Evolutionary conservation across 257 asterid species (phyloP), one percentile per base, ranked within the genome.

Genomic region (Nyctanthes arbortristis): DNA sequence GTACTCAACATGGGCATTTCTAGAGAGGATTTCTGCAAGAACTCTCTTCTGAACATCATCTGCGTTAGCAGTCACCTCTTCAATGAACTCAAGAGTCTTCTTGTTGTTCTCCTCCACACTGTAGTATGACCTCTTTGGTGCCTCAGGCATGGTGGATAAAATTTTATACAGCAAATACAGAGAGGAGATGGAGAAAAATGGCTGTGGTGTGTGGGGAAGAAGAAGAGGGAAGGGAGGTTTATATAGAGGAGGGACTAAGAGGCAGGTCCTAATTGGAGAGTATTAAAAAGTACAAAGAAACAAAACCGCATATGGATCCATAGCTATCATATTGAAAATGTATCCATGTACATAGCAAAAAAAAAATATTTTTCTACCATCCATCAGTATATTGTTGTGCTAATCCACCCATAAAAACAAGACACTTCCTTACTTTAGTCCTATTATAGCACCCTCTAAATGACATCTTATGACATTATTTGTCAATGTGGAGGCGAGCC

Each of bases 11-110:
- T n/a, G n/a, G n/a, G n/a, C n/a, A n/a, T n/a, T n/a, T n/a, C n/a
- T n/a, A n/a, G n/a, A n/a, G n/a, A n/a, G n/a, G n/a, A n/a, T n/a
- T n/a, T n/a, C n/a, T n/a, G n/a, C n/a, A n/a, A n/a, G n/a, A n/a
- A n/a, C n/a, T n/a, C n/a, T n/a, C n/a, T n/a, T n/a, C n/a, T n/a
- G n/a, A 16, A 78, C 54, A 37, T 68, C 63, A 24, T 78, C 73
- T 7, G 76, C 74, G 13, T 67, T 73, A n/a, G 25, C 25, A 0
- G 79, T 73, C 16, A 73, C 63, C 2, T 78, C 77, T 55, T 78
- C 82, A 33, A 74, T 78, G 68, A 73, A 78, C 22, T 74, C 66
- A 33, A 78, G 77, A 64, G 63, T 39, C 29, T 61, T 61, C 35
- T 60, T 71, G 63, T 77, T 77, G 37, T 59, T 67, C 56, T 66